A percentile compares a stretch with the other conserved stretches of the same genome.
Conservation (phyloP, 23 red algal species). For the Cyanidium caldarium region DNA sequence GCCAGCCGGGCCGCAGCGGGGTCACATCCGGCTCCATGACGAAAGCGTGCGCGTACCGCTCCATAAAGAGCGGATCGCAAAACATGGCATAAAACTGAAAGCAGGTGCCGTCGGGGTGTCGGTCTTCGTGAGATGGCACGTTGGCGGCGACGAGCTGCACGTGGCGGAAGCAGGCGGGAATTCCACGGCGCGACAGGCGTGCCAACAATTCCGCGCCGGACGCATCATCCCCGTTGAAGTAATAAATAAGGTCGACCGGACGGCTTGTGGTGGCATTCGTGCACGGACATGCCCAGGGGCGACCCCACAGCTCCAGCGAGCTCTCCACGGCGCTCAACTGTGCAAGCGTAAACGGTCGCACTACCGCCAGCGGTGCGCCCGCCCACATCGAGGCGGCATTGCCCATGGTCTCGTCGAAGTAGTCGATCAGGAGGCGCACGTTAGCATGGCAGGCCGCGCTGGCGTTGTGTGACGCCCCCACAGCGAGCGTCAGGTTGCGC, state of each 20-base stretch:
- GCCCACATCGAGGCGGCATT: background rate
- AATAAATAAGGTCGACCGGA: background rate
- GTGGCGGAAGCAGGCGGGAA: background rate
- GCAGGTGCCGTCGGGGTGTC: slow-evolving; percentile 22
- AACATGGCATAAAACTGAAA: slow-evolving; percentile 18
- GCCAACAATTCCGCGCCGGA: background rate
- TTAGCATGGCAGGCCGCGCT: background rate
- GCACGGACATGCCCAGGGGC: background rate
- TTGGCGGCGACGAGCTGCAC: background rate
- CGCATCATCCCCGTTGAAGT: background rate
- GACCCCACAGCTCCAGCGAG: background rate
- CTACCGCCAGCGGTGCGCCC: background rate
- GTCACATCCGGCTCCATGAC: slow-evolving; percentile 18
- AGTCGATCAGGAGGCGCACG: background rate
- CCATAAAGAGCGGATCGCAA: background rate
- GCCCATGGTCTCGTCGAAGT: background rate
- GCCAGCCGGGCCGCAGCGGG: background rate
- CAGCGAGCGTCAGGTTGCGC: background rate
- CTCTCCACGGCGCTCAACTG: background rate
- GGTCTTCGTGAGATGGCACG: background rate
- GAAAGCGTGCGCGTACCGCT: background rate
- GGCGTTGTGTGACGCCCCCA: background rate
- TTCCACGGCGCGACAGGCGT: background rate
- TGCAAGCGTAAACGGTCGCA: background rate
- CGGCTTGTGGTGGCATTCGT: no score